These are phyloP conservation scores for Phoma sp. DNA, from an alignment of 2,329 filamentous ascomycete genomes.

Conservation along the genomic window DNA sequence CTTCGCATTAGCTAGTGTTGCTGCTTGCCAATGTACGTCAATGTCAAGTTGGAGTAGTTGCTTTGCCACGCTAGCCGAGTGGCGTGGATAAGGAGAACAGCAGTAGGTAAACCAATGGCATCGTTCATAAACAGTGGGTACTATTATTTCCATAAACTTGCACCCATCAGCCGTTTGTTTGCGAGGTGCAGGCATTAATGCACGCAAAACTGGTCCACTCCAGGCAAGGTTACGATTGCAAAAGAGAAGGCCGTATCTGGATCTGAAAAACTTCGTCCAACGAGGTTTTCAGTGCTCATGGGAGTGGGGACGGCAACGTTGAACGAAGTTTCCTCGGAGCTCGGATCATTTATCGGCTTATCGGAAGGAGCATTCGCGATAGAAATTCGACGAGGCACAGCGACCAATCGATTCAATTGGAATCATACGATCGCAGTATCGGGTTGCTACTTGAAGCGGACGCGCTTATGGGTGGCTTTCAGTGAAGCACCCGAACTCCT, in stretches of 20 bases:
- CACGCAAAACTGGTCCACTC: neutral
- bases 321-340: neutral
- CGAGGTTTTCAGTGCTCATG: neutral
- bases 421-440: neutral
- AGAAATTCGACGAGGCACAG: neutral
- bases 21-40: neutral
- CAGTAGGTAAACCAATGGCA: neutral
- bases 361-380: neutral
- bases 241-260: neutral
- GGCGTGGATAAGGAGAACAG: neutral
- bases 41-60: neutral
- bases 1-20: neutral
- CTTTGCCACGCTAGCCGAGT: conserved; percentile 1
- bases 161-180: neutral
- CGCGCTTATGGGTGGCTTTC: neutral
- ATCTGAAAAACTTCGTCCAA: neutral
- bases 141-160: neutral
- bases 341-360: neutral
- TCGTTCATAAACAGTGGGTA: neutral
- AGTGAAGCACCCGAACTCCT: neutral
- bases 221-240: neutral
- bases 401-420: neutral
- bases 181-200: neutral
- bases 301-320: neutral
- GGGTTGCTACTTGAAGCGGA: neutral